A percentile compares a stretch with the other conserved stretches of the same genome.
These are phyloP conservation scores for Saturnispora dispora DNA, from an alignment of 805 yeast species.

Conservation along the genomic window DNA sequence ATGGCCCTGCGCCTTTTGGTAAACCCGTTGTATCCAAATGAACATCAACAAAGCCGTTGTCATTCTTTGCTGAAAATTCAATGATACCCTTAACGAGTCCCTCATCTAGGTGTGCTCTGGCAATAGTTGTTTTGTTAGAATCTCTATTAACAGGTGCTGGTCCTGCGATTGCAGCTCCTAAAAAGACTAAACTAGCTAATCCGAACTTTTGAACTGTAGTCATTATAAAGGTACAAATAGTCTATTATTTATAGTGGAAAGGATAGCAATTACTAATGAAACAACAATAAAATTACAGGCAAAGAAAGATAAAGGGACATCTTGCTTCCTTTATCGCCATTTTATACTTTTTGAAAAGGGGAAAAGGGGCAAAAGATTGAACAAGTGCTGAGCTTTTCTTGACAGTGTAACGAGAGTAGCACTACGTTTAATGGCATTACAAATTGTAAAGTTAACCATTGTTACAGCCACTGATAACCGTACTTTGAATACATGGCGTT, in stretches of 20 bases:
- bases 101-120: conserved; percentile 48
- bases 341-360: background rate
- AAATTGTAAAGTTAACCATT: no score
- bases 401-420: background rate
- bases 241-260: background rate
- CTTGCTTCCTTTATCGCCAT: background rate
- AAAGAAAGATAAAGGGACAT: background rate
- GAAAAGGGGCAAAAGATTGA: background rate
- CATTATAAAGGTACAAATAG: background rate
- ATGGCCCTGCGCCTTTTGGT: conserved; percentile 60
- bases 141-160: conserved; percentile 42
- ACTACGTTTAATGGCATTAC: no score
- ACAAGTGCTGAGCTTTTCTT: background rate
- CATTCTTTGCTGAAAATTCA: conserved; percentile 48
- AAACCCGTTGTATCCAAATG: conserved; percentile 64
- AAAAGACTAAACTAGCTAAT: background rate
- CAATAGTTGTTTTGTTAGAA: conserved; percentile 43
- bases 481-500: no score
- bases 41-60: conserved; percentile 39
- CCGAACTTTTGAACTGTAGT: background rate
- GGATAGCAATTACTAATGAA: background rate
- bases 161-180: conserved; percentile 8
- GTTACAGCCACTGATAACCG: no score
- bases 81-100: conserved; percentile 41
- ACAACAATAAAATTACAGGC: background rate